Evolutionary conservation across 2,329 filamentous ascomycete species (phyloP).

Genomic region (Geosmithia flava): DNA sequence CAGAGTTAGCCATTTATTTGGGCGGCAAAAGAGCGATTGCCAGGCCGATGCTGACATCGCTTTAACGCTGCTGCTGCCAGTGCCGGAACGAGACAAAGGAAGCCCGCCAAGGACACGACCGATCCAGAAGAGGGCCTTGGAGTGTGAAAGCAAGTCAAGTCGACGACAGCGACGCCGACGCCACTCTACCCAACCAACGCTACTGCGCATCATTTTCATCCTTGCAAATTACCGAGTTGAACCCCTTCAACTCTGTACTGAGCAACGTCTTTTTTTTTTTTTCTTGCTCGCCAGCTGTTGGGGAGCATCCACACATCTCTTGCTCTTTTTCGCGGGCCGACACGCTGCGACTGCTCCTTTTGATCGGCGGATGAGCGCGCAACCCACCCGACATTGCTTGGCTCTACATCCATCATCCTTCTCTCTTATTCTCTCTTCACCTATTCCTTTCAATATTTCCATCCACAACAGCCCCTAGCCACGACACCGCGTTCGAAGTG

Average conservation of each 20-base stretch:
- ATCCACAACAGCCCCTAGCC: not conserved
- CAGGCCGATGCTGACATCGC: not conserved
- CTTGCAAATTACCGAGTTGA: not conserved
- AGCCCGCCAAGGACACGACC: not conserved
- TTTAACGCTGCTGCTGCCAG: not conserved
- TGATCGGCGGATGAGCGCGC: not conserved
- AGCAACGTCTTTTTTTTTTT: not conserved
- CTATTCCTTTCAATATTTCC: not conserved
- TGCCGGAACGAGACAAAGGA: not conserved
- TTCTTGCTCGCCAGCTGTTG: not conserved
- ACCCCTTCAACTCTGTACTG: not conserved
- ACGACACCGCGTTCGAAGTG: not conserved
- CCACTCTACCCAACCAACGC: not conserved
- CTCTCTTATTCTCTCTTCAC: not conserved
- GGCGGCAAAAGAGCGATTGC: conserved; percentile 1
- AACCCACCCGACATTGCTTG: not conserved
- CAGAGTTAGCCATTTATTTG: not conserved
- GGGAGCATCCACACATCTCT: not conserved
- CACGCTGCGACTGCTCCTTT: not conserved
- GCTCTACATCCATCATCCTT: not conserved
- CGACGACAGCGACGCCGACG: not conserved
- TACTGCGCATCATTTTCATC: not conserved
- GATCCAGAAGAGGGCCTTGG: not conserved
- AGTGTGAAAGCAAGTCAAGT: not conserved
- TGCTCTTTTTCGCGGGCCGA: not conserved